Conservation (phyloP, 345 rosid species). For the Linum trigynum region DNA sequence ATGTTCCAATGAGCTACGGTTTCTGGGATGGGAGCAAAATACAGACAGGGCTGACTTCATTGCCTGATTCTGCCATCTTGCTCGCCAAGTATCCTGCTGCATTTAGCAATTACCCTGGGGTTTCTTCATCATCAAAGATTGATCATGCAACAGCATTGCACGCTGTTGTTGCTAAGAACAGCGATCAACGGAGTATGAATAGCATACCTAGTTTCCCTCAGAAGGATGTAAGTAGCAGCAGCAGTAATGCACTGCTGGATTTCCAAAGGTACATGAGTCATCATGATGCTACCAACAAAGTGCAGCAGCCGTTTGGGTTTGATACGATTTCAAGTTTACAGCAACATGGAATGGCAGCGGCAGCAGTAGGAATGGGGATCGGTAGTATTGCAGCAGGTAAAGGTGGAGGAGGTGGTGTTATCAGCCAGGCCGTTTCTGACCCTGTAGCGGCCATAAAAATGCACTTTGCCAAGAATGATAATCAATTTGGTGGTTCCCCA, state of each 20-base stretch:
- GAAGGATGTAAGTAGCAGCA: constrained; percentile 24
- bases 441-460: constrained; percentile 54
- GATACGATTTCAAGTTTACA: constrained; percentile 32
- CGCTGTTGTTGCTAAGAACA: constrained; percentile 21
- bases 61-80: constrained; percentile 64
- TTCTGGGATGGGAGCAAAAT: constrained; percentile 84
- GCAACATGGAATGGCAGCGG: constrained; percentile 42
- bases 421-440: constrained; percentile 39
- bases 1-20: constrained; percentile 62
- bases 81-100: constrained; percentile 74
- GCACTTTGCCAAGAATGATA: constrained; percentile 46
- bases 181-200: constrained; percentile 21
- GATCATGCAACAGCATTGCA: constrained; percentile 32
- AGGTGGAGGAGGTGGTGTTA: constrained; percentile 34
- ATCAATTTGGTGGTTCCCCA: constrained; percentile 30
- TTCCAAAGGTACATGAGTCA: constrained; percentile 31
- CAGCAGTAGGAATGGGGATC: constrained; percentile 31
- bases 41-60: constrained; percentile 59
- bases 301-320: constrained; percentile 40
- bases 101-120: constrained; percentile 31
- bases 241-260: constrained; percentile 33
- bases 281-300: constrained; percentile 20
- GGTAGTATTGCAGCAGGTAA: constrained; percentile 18
- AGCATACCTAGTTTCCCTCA: constrained; percentile 26
- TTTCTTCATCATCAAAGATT: constrained; percentile 27